Evolutionary conservation across 805 yeast genomes (phyloP).

Genomic region (Metschnikowia kunwiensis): DNA sequence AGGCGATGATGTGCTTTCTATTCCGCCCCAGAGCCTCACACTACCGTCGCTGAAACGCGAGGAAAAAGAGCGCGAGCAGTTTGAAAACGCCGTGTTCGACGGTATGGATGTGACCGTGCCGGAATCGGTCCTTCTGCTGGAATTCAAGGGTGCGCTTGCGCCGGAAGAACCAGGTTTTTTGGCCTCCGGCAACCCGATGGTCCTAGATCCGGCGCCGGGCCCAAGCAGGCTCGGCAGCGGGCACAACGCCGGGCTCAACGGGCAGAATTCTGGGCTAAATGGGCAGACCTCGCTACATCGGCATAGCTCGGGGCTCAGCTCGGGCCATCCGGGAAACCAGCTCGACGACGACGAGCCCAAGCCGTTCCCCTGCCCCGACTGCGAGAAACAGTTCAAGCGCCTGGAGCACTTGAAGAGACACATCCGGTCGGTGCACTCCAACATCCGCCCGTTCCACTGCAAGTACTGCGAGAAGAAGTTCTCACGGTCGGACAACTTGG

Average conservation of each 20-base stretch:
- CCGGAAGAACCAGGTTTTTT: too few species aligned
- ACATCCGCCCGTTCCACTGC: slow-evolving; percentile 44
- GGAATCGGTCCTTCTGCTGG: background rate
- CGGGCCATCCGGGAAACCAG: background rate
- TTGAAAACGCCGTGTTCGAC: background rate
- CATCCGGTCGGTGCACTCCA: slow-evolving; percentile 43
- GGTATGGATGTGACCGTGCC: slow-evolving; percentile 1
- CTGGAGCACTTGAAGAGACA: slow-evolving; percentile 44
- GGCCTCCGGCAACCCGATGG: too few species aligned
- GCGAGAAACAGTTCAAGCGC: slow-evolving; percentile 42
- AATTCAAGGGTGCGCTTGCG: background rate
- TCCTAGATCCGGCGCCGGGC: too few species aligned
- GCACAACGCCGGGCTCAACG: too few species aligned
- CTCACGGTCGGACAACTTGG: slow-evolving; percentile 41
- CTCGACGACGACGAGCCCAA: slow-evolving; percentile 16
- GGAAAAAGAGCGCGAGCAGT: background rate
- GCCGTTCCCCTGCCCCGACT: slow-evolving; percentile 40
- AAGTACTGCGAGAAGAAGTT: slow-evolving; percentile 45
- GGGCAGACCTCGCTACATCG: too few species aligned
- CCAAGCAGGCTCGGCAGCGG: too few species aligned
- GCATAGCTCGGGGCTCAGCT: too few species aligned
- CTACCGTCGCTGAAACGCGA: slow-evolving; percentile 3
- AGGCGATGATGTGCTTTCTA: background rate
- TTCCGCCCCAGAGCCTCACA: background rate
- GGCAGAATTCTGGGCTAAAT: too few species aligned